A percentile compares a stretch with the other conserved stretches of the same genome.
These are phyloP conservation scores for Wickerhamomyces chambardii DNA, from an alignment of 805 yeast species.

Conservation along the genomic window DNA sequence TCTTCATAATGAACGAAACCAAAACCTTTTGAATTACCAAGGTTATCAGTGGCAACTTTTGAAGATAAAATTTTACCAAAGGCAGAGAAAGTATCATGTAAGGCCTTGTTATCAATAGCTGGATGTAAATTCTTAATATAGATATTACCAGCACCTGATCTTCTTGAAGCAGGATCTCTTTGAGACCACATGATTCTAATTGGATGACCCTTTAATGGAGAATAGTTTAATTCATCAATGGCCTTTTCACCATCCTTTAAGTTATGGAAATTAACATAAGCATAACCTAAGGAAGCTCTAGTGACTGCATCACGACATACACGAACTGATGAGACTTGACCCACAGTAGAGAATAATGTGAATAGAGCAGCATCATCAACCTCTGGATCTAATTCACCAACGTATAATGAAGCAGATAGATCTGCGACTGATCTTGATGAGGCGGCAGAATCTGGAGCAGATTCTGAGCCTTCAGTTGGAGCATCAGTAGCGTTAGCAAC, in stretches of 20 bases:
- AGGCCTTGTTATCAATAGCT: conserved; percentile 96
- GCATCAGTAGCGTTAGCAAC: conserved; percentile 17
- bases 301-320: conserved; percentile 98
- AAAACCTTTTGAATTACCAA: conserved; percentile 88
- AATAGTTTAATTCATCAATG: conserved; percentile 90
- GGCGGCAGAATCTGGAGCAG: conserved; percentile 19
- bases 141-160: conserved; percentile 92
- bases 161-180: conserved; percentile 94
- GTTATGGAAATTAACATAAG: conserved; percentile 93
- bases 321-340: conserved; percentile 94
- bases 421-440: conserved; percentile 36
- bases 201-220: conserved; percentile 88
- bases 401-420: conserved; percentile 81
- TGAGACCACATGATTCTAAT: conserved; percentile 99
- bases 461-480: conserved; percentile 20
- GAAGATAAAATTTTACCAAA: conserved; percentile 94
- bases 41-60: conserved; percentile 92
- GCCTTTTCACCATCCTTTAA: conserved; percentile 89
- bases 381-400: conserved; percentile 90
- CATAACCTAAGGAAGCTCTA: conserved; percentile 95
- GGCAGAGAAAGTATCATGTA: conserved; percentile 95
- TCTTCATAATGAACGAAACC: conserved; percentile 97
- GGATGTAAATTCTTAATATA: conserved; percentile 98
- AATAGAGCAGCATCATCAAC: conserved; percentile 92
- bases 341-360: conserved; percentile 91